Evolutionary conservation across 352 stramenopile genomes (phyloP), one percentile per base, ranked within the genome.

Genomic region (Globisporangium lucens): DNA sequence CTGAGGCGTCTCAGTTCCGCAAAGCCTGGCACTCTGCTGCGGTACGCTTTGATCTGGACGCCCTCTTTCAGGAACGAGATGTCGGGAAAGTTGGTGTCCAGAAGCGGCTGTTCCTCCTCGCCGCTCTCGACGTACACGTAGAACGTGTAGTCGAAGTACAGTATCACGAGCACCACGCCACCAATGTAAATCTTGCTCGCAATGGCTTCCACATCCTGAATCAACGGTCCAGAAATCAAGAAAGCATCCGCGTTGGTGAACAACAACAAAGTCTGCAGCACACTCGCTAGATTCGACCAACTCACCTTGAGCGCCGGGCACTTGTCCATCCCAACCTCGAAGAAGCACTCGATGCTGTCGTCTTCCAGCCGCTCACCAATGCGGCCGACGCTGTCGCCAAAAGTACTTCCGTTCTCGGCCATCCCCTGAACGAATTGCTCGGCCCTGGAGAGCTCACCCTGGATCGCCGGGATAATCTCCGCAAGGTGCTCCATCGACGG

Each of bases 51-150:
- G n/a, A 94, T 82, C 67, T 96, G 86, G 46, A 94, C 66, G 2
- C 88, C 86, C 49, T 94, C 83, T 51, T 91, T 96, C 64, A 91
- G 83, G 69, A 91, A 91, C 20, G 83, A 90, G n/a, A 98, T 86
- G 70, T 98, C 91, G 7, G 94, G 95, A 67, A 98, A 98, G 47
- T 86, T 93, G 15, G 86, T 97, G 78, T 98, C 94, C 15, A 98
- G 79, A 20, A 98, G 75, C 24, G 93, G 83, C 58, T 97, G 84
- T 71, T 98, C 95, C 53, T 95, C 85, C 43, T 94, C 83, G 29
- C 87, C 90, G 58, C 87, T 93, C 67, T 93, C 79, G 13, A 98
- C 72, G 60, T 93, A 89, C 22, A 98, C 81, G 76, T 98, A 98
- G 67, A 97, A 97, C 9, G 82, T 97, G 60, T 85, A 89, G 68